phyloP scores from a whole-genome alignment of 106 monocot genomes.

The Hemerocallis citrina region DNA sequence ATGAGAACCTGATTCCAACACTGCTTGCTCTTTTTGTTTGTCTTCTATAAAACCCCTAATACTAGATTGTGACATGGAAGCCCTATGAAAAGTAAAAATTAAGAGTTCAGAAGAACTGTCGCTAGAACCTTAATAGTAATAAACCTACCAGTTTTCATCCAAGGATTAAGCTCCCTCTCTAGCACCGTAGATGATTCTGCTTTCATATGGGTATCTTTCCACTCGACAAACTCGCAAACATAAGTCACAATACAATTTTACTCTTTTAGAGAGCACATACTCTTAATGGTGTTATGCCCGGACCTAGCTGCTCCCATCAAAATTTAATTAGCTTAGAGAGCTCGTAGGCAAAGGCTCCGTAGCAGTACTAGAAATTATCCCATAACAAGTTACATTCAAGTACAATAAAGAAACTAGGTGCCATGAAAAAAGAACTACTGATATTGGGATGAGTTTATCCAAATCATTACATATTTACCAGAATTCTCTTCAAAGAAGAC shows the following conservation, averaged over 20 bases:
- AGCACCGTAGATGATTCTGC: background rate
- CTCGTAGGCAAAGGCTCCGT: background rate
- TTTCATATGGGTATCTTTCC: background rate
- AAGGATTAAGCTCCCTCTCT: background rate
- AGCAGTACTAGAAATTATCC: too few relatives aligned
- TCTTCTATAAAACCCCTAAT: background rate
- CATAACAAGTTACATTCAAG: too few relatives aligned
- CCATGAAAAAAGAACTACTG: background rate
- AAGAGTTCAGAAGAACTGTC: background rate
- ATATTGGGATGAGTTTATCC: background rate
- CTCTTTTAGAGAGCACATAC: background rate
- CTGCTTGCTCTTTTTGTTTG: background rate
- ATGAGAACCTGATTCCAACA: background rate
- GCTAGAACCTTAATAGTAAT: background rate
- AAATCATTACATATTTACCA: background rate
- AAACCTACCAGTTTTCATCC: background rate
- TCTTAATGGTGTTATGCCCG: background rate
- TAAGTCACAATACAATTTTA: too few relatives aligned
- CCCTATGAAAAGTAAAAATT: background rate
- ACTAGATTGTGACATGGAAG: background rate
- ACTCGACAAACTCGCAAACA: too few relatives aligned
- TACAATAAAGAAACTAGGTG: background rate
- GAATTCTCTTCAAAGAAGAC: background rate
- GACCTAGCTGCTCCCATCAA: background rate
- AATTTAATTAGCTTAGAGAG: background rate